Evolutionary conservation across 495 filamentous ascomycete species (phyloP), one percentile per base, ranked within the genome.

Genomic region (Xylaria intraflava): DNA sequence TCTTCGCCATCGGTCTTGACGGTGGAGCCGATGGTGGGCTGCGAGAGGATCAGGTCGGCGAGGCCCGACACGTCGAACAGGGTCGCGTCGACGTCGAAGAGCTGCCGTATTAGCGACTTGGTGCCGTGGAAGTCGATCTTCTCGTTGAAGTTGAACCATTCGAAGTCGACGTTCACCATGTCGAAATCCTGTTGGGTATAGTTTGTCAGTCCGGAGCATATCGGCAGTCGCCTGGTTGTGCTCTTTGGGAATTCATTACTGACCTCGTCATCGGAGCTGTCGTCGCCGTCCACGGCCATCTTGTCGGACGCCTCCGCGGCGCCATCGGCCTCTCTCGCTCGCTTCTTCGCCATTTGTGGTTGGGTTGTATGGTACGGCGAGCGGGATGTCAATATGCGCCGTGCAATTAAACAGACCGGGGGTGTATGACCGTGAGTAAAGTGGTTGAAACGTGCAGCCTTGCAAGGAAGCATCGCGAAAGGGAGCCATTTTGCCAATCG

Each of bases 1-100:
- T 95, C 90, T 60, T 95, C 89, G 51, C 90, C 90, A 49, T 96
- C 92, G 2, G 90, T 86, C 68, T 99, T 99, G 51, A 97, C 88
- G 1, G 92, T 96, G 14, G 90, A 95, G 50, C 94, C 94, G 42
- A 99, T 78, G 10, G 85, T 75, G 12, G 89, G 86, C 67, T 97
- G 94, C 44, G 87, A 85, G 20, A 99, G 76, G 58, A 97, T 90
- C 59, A 97, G 72, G 62, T 96, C 89, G 24, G 89, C 74, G 31
- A 99, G 78, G 0, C 79, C 88, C 16, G 89, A 94, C 53, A 97
- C 78, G 62, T 96, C 86, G 71, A 96, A 88, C 11, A 91, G 77
- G 43, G 86, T 76, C 2, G 84, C 78, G 71, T 97, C 94, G 19
- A 83, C 78, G 69, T 97, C 93, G 70, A 99, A 83, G n/a, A 99